A percentile compares a stretch with the other conserved stretches of the same genome.
Conservation (phyloP, 768 basidiomycete species). For the Hemileccinum rubropunctum region DNA sequence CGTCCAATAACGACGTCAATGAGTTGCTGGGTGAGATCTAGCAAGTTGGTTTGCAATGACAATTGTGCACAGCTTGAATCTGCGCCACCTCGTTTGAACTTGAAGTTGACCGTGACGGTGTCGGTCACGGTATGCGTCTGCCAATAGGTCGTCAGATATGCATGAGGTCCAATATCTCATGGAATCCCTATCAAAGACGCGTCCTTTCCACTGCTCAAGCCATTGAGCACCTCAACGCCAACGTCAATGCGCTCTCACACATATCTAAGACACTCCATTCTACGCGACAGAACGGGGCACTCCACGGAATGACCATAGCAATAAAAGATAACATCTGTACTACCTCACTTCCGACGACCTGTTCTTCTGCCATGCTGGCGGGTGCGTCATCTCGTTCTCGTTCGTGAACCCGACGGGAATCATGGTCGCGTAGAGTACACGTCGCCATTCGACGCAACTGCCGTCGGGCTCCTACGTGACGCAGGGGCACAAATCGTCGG, state of each 20-base stretch:
- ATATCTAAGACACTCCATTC: slow-evolving; percentile 6
- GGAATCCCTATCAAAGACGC: not conserved
- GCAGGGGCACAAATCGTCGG: slow-evolving; percentile 73
- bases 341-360: slow-evolving; percentile 60
- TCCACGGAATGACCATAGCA: slow-evolving; percentile 53
- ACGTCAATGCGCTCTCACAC: slow-evolving; percentile 56
- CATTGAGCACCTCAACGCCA: slow-evolving; percentile 29
- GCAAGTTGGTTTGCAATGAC: too few species aligned
- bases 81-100: too few species aligned
- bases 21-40: too few species aligned
- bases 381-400: slow-evolving; percentile 37
- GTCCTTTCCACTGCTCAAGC: slow-evolving; percentile 4
- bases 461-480: slow-evolving; percentile 57
- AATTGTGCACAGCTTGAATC: too few species aligned
- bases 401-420: not conserved
- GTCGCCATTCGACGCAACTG: slow-evolving; percentile 87
- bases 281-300: slow-evolving; percentile 17
- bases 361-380: slow-evolving; percentile 72
- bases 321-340: slow-evolving; percentile 91
- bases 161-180: too few species aligned
- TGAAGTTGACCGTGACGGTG: too few species aligned
- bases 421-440: slow-evolving; percentile 51
- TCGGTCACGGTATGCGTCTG: too few species aligned
- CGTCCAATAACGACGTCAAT: too few species aligned
- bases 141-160: too few species aligned